Base-by-base conservation (phyloP, 2,329 filamentous ascomycete species). In the Colletotrichum endophyticum region DNA sequence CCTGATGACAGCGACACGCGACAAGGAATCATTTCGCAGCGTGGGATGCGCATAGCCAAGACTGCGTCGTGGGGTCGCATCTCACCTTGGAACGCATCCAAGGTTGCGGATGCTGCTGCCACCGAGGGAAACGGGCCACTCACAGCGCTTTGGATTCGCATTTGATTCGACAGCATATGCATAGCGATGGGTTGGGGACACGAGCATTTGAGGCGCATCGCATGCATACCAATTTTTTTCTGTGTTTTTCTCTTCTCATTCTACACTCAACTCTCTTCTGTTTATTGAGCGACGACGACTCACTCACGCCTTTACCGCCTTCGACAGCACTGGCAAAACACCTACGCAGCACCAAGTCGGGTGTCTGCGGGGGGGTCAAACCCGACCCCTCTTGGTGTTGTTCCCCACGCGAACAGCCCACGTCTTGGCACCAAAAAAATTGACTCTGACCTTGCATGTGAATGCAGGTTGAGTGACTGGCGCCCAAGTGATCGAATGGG, bases 161-260 rank as follows among this genome's bases (percentile, higher is more conserved):
- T 70, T 70, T 66, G 57, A 53, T 72, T 76, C 57, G 39, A 53
- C 67, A 72, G 66, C 70, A 78, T 49, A 71, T 75, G 76, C 76
- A 78, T 78, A 78, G 76, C 76, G 76, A 78, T 30, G 63, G 66
- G 30, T 22, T 30, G 70, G 67, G 53, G 44, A 27, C 39, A 77
- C 59, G 63, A 76, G 73, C 73, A 73, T 76, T 76, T 68, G 57
- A 76, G 57, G 70, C 70, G 70, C 70, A 68, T 73, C 39, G 64
- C 70, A 76, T 49, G 27, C 28, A 44, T 74, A 11, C 36, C 39
- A 13, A n/a, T 19, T 44, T 44, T 28, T 59, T 59, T 28, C 70
- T 12, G 22, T 28, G 19, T 63, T 56, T 34, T n/a, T 19, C 15
- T n/a, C 11, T 56, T 12, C 15, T 27, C 62, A 15, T 25, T 11